Percentiles rank a stretch among this genome's conserved stretches.
phyloP scores from a whole-genome alignment of 2,329 filamentous ascomycete species.

The Penicillium concentricum region DNA sequence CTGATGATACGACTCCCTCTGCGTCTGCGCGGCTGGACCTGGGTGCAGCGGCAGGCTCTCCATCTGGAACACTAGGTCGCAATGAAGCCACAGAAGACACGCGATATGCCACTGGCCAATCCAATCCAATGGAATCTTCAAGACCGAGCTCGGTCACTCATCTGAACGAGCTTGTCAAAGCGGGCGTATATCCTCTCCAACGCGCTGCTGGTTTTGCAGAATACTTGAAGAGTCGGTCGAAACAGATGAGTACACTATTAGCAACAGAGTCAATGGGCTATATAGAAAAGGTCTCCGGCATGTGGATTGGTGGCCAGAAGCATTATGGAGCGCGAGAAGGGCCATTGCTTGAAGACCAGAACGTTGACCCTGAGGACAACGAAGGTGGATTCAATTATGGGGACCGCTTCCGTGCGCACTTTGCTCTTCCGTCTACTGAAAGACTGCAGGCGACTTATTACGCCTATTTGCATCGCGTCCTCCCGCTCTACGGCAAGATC shows the following conservation, averaged over 20 bases:
- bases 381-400: conserved; percentile 55
- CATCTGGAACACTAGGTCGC: conserved; percentile 1
- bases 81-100: conserved; percentile 12
- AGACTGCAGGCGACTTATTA: conserved; percentile 86
- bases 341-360: conserved; percentile 64
- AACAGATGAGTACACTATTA: conserved; percentile 76
- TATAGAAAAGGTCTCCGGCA: conserved; percentile 92
- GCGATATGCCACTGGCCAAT: conserved; percentile 21
- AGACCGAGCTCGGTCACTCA: conserved; percentile 44
- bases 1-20: conserved; percentile 38
- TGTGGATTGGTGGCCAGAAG: conserved; percentile 88
- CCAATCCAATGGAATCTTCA: conserved; percentile 25
- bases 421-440: conserved; percentile 81
- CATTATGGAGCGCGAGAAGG: conserved; percentile 78
- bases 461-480: conserved; percentile 82
- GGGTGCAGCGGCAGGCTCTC: conserved; percentile 1
- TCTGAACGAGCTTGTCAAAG: conserved; percentile 59
- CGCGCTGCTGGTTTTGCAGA: conserved; percentile 79
- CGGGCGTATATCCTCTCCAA: conserved; percentile 75
- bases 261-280: conserved; percentile 94
- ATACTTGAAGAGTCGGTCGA: conserved; percentile 75
- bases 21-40: conserved; percentile 26
- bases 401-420: conserved; percentile 79
- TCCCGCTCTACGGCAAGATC: conserved; percentile 93
- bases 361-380: conserved; percentile 56